Evolutionary conservation across 768 basidiomycete species (phyloP).

Genomic region (Cyathus striatus): DNA sequence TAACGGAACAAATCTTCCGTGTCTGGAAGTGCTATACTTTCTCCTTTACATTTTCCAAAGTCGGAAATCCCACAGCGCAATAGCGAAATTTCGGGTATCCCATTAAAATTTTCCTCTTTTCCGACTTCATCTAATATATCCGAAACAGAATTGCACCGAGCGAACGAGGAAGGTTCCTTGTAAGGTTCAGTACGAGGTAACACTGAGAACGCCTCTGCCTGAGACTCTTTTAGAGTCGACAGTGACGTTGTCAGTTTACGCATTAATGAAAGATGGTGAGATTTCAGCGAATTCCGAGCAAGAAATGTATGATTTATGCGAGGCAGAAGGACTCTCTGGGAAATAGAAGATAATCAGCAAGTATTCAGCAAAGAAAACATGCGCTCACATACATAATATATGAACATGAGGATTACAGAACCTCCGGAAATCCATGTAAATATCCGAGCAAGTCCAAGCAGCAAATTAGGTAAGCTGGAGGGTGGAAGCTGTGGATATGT

Average conservation of each 20-base stretch:
- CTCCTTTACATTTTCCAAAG: conserved; percentile 30
- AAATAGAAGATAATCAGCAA: background rate
- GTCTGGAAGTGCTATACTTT: conserved; percentile 32
- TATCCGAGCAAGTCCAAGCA: conserved; percentile 57
- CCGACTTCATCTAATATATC: conserved; percentile 27
- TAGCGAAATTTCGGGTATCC: conserved; percentile 47
- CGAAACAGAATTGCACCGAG: conserved; percentile 39
- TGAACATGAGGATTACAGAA: conserved; percentile 48
- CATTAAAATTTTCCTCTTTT: conserved; percentile 21
- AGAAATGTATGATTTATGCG: conserved; percentile 51
- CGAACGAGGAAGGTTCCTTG: conserved; percentile 41
- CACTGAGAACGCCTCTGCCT: conserved; percentile 47
- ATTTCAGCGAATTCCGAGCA: conserved; percentile 56
- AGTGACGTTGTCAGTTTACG: conserved; percentile 51
- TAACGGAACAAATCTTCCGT: conserved; percentile 57
- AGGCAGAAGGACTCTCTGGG: conserved; percentile 65
- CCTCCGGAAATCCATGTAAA: conserved; percentile 67
- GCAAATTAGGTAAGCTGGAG: conserved; percentile 61
- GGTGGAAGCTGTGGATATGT: conserved; percentile 69
- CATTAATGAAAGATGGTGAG: conserved; percentile 56
- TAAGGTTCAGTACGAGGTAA: conserved; percentile 51
- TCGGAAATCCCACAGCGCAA: conserved; percentile 61
- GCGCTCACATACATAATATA: conserved; percentile 57
- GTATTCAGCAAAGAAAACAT: background rate
- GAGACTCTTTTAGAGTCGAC: conserved; percentile 47